Evolutionary conservation across 106 monocot species (phyloP).

Genomic region (Allium sativum): DNA sequence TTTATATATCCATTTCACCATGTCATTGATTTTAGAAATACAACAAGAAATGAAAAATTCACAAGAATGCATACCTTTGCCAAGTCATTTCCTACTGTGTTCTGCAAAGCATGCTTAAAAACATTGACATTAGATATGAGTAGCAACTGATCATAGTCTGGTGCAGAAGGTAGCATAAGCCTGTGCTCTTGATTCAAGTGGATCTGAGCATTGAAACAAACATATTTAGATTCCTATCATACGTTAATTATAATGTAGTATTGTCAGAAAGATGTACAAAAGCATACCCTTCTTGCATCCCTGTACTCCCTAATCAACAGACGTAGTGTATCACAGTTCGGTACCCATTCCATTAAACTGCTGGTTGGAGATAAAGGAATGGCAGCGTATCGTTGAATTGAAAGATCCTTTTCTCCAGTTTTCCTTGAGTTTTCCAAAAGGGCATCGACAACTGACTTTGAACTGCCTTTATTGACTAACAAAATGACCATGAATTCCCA

Average conservation of each 20-base stretch:
- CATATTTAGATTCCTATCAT: neutral
- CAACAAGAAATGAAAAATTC: neutral
- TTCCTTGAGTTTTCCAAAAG: constrained; percentile 94
- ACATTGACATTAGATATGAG: constrained; percentile 91
- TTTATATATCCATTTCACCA: too few species aligned
- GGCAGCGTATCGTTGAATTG: constrained; percentile 92
- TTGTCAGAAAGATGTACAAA: neutral
- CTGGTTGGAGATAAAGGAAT: constrained; percentile 98
- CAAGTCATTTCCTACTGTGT: constrained; percentile 94
- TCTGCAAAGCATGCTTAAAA: constrained; percentile 89
- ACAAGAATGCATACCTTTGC: constrained; percentile 53
- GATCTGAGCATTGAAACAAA: constrained; percentile 34
- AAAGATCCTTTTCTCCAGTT: constrained; percentile 91
- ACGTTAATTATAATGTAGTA: neutral
- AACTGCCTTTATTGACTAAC: too few species aligned
- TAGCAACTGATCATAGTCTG: constrained; percentile 92
- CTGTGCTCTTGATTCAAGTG: constrained; percentile 93
- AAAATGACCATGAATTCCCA: too few species aligned
- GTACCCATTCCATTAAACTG: constrained; percentile 97
- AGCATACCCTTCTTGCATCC: constrained; percentile 83
- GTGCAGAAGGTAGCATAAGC: constrained; percentile 89
- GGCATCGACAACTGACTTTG: too few species aligned
- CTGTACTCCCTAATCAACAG: constrained; percentile 90
- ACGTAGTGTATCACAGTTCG: constrained; percentile 92
- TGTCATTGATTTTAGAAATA: neutral